Base-by-base conservation (phyloP, 2,329 filamentous ascomycete genomes). In the Trichoderma koningiopsis region DNA sequence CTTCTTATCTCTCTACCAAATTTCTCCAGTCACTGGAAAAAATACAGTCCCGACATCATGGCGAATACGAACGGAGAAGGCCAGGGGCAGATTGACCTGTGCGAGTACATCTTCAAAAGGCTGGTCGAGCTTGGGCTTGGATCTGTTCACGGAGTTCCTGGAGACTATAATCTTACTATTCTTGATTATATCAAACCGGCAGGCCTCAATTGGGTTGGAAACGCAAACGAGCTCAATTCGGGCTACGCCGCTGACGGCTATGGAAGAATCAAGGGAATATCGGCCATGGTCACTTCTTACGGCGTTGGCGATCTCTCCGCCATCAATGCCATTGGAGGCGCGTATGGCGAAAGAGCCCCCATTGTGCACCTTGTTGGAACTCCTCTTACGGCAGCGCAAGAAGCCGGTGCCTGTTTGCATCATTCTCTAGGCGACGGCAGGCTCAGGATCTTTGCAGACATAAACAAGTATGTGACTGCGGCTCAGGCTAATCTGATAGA, bases 221-320 rank as follows among this genome's bases (percentile, higher is more conserved):
- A 85, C 70, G 81, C 83, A 66, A 89, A 88, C 72, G 87, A 89
- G 75, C 81, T 89, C 59, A 88, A 88, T 71, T 84, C 84, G 3
- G 85, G 81, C 3, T 88, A 88, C 70, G 85, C 86, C 0, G 84
- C 85, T 3, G 87, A 89, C 71, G 87, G 85, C 2, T 89, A 89
- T 72, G 82, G 84, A 3, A 79, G 87, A 14, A 81, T 87, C 70
- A 87, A 86, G 71, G 84, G 84, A 6, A 76, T 85, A 7, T 78
- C 79, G 6, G 82, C 81, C 43, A 74, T 88, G 8, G 79, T 89
- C 37, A 89, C 88, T 0, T 88, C 87, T 0, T 88, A 88, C 73
- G 88, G 87, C 5, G 87, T 89, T 1, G 88, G 87, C 10, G 83
- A 85, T 71, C 77, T 84, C 4, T 88, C 86, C 4, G 86, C 86